phyloP scores from a whole-genome alignment of 345 rosid genomes.

The Sisymbrium altissimum region DNA sequence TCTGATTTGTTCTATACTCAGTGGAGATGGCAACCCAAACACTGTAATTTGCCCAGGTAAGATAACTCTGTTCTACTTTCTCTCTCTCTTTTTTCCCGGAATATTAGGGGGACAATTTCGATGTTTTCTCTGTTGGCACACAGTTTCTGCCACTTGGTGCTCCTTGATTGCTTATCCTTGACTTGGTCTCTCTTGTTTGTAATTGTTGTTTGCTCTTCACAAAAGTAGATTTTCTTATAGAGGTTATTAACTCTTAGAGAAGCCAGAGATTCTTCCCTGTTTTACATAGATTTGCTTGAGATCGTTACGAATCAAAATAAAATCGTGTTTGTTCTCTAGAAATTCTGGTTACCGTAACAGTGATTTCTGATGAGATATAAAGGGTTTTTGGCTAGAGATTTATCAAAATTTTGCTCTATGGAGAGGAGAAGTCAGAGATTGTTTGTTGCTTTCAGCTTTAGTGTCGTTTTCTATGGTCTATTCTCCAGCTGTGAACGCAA shows the following conservation, averaged over 20 bases:
- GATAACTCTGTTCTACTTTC: not conserved
- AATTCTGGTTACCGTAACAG: not conserved
- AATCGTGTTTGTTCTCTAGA: not conserved
- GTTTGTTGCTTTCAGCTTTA: slow-evolving; percentile 15
- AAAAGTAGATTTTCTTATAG: not conserved
- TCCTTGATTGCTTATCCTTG: not conserved
- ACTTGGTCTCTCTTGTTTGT: not conserved
- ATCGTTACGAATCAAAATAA: not conserved
- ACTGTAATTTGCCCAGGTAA: slow-evolving; percentile 88
- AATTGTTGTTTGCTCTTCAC: not conserved
- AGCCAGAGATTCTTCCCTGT: not conserved
- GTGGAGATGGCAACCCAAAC: slow-evolving; percentile 95
- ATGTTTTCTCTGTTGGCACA: slow-evolving; percentile 10
- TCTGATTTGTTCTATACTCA: slow-evolving; percentile 84
- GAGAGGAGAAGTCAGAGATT: not conserved
- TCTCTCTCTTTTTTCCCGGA: not conserved
- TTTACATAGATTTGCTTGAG: not conserved
- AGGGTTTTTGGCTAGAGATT: not conserved
- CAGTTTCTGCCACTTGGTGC: slow-evolving; percentile 9
- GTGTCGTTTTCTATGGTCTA: slow-evolving; percentile 30
- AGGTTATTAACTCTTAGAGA: not conserved
- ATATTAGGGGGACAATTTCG: not conserved
- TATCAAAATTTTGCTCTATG: not conserved
- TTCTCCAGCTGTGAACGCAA: slow-evolving; percentile 17
- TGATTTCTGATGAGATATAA: not conserved